Evolutionary conservation across 2,329 filamentous ascomycete genomes (phyloP).

Genomic region (Botrytis squamosa): DNA sequence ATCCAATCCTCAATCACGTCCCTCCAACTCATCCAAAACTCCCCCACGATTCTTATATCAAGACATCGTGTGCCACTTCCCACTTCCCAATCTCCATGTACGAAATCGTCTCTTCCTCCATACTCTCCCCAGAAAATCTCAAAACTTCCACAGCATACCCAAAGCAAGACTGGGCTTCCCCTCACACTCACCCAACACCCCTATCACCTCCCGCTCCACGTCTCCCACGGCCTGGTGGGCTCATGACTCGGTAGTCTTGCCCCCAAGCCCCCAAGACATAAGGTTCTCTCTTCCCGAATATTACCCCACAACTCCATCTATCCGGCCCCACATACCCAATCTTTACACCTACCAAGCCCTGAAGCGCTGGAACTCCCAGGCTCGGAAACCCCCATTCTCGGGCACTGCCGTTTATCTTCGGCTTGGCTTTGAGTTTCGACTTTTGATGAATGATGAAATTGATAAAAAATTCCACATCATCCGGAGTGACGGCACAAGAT

Average conservation of each 20-base stretch:
- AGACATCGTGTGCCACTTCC: neutral
- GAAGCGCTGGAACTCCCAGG: neutral
- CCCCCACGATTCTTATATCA: neutral
- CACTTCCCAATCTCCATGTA: neutral
- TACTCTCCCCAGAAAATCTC: neutral
- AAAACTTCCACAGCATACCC: neutral
- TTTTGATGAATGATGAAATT: neutral
- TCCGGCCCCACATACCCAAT: neutral
- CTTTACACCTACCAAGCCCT: neutral
- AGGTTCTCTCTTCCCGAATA: neutral
- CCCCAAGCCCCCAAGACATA: neutral
- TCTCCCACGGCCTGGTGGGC: neutral
- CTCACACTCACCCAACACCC: neutral
- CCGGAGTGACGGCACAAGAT: neutral
- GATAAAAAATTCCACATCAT: neutral
- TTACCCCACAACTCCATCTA: neutral
- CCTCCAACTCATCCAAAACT: neutral
- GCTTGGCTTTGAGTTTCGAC: neutral
- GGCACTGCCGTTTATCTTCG: neutral
- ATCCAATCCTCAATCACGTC: neutral
- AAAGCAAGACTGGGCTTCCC: neutral
- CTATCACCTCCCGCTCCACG: neutral
- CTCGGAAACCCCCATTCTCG: neutral
- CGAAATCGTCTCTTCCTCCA: neutral
- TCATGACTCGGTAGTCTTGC: neutral